Evolutionary conservation across 2,329 filamentous ascomycete genomes (phyloP), one percentile per base, ranked within the genome.

Genomic region (Colletotrichum paranaense): DNA sequence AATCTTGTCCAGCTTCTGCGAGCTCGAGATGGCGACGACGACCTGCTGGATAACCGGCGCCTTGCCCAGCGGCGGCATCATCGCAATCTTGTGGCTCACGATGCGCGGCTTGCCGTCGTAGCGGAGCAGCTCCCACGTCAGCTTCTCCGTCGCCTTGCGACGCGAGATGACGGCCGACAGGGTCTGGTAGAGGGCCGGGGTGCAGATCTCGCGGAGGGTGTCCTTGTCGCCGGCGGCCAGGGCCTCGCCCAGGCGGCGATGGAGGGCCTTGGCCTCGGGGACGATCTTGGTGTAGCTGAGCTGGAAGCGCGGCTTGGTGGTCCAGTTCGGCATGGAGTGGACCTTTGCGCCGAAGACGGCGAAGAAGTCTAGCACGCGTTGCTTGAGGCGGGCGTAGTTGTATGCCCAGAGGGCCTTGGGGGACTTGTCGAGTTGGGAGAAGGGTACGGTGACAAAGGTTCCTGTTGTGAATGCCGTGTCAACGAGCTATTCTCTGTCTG

Each of bases 211-310:
- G 58, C 85, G 81, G 30, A 93, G 82, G 5, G 85, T 82, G 2
- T 78, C 76, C 75, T 84, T 82, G 82, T 93, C 89, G 72, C 89
- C 90, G 2, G 82, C 81, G 7, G 92, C 92, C 62, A 93, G 88
- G 5, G 89, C 89, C 71, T 87, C 85, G 76, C 91, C 90, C 86
- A 94, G 89, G 75, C 88, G 82, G 65, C 84, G 82, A 80, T 94
- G 91, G 78, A 93, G 83, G 24, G 84, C 86, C 77, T 89, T 87
- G 38, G 91, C 92, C 1, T 86, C 86, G 1, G 89, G 86, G 9
- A 85, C 80, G 59, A 89, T 82, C 65, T 81, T 78, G 26, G 81
- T 76, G 16, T 84, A 84, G 30, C 81, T 76, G 30, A 87, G 78
- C 77, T 86, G 84, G 78, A 87, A 86, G n/a, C 77, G 78, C 14